Evolutionary conservation across 2,329 filamentous ascomycete genomes (phyloP).

Genomic region (Cordyceps militaris): DNA sequence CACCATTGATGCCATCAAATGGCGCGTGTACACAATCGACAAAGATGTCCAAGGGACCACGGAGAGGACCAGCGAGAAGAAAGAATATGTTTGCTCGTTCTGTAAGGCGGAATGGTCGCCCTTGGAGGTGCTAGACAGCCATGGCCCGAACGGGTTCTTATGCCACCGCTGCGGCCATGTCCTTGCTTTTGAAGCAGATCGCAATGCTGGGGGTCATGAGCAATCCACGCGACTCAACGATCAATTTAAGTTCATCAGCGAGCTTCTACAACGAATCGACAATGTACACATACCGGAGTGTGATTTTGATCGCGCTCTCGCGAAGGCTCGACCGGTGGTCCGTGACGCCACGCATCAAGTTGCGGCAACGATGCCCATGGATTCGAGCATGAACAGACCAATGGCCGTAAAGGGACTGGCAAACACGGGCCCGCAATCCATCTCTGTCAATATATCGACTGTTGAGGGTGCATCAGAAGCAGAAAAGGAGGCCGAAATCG

Average conservation of each 20-base stretch:
- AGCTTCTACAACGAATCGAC: slow-evolving; percentile 70
- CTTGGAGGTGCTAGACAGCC: slow-evolving; percentile 78
- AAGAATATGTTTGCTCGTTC: slow-evolving; percentile 78
- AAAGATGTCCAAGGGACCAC: slow-evolving; percentile 82
- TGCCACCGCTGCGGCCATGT: slow-evolving; percentile 70
- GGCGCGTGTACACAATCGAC: slow-evolving; percentile 79
- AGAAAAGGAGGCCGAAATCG: slow-evolving; percentile 57
- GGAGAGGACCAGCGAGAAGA: slow-evolving; percentile 74
- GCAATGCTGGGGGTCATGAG: slow-evolving; percentile 63
- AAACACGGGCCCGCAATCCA: slow-evolving; percentile 60
- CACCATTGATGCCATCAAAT: slow-evolving; percentile 94
- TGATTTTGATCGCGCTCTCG: slow-evolving; percentile 63
- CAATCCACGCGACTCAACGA: slow-evolving; percentile 68
- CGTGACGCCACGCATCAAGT: slow-evolving; percentile 62
- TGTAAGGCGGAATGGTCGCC: slow-evolving; percentile 84
- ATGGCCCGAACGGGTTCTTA: slow-evolving; percentile 64
- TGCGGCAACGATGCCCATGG: slow-evolving; percentile 51
- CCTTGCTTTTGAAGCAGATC: slow-evolving; percentile 59
- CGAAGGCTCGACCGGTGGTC: slow-evolving; percentile 54
- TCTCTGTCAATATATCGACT: slow-evolving; percentile 62
- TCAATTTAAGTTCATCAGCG: slow-evolving; percentile 72
- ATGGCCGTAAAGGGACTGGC: slow-evolving; percentile 63
- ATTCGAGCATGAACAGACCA: slow-evolving; percentile 46
- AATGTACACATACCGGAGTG: slow-evolving; percentile 66
- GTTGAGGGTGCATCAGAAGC: slow-evolving; percentile 59